These are phyloP conservation scores for Candida caryicola DNA, from an alignment of 805 yeast genomes.

Conservation along the genomic window DNA sequence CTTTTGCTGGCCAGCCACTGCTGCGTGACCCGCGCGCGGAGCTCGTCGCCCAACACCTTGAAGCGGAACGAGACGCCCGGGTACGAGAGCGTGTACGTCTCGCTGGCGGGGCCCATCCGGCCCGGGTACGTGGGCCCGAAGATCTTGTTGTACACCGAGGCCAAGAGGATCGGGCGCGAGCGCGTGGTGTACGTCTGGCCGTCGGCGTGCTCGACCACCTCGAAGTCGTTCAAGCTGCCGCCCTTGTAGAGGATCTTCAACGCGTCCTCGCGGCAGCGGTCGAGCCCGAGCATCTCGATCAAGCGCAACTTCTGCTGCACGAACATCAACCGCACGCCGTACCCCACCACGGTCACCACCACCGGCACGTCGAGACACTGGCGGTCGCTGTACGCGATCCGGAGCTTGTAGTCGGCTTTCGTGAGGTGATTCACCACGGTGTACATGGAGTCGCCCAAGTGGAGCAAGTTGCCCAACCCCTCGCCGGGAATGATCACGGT, in stretches of 20 bases:
- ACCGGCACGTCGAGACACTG: conserved; percentile 33
- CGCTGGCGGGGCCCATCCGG: conserved; percentile 18
- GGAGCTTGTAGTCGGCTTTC: conserved; percentile 25
- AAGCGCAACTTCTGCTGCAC: conserved; percentile 11
- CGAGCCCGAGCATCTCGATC: conserved; percentile 11
- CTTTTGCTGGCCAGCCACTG: background rate
- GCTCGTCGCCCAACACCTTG: conserved; percentile 19
- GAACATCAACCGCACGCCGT: conserved; percentile 12
- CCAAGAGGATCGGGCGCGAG: background rate
- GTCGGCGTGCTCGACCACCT: conserved; percentile 6
- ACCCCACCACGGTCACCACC: conserved; percentile 25
- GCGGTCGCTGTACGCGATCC: conserved; percentile 28
- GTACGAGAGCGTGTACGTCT: conserved; percentile 47
- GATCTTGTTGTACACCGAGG: conserved; percentile 48
- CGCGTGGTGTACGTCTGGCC: background rate
- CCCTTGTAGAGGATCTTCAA: conserved; percentile 32
- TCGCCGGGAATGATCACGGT: conserved; percentile 29
- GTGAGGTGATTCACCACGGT: conserved; percentile 23
- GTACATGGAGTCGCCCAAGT: conserved; percentile 30
- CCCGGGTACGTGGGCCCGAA: conserved; percentile 69
- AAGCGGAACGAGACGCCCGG: conserved; percentile 58
- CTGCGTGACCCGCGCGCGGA: conserved; percentile 12
- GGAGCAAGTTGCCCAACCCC: conserved; percentile 30
- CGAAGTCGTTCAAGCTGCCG: conserved; percentile 27
- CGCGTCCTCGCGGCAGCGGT: background rate